Evolutionary conservation across 306 rosid species (phyloP).

Genomic region (Lagenaria siceraria): DNA sequence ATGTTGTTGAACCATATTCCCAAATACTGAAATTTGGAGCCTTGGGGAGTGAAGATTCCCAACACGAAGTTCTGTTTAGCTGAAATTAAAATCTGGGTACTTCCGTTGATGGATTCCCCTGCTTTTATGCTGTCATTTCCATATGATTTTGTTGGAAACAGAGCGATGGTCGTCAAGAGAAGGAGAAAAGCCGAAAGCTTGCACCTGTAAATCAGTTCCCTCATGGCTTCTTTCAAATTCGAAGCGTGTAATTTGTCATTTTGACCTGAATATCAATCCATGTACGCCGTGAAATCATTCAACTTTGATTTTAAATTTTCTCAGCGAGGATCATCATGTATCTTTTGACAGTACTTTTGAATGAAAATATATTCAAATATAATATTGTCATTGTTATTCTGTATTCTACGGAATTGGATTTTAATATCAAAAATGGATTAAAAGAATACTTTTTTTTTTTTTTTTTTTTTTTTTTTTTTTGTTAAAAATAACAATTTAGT

Average conservation of each 20-base stretch:
- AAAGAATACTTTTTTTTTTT: no score
- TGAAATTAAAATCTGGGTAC: constrained; percentile 27
- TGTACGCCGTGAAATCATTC: no score
- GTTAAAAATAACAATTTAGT: no score
- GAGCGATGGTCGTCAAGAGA: constrained; percentile 5
- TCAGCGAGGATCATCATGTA: not conserved
- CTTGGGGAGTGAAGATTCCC: constrained; percentile 29
- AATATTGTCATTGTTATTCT: not conserved
- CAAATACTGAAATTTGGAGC: constrained; percentile 21
- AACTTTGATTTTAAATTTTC: not conserved
- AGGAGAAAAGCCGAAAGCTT: constrained; percentile 12
- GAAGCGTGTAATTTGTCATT: not conserved
- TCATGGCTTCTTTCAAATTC: not conserved
- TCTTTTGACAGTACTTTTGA: no score
- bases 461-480: no score
- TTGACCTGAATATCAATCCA: not conserved
- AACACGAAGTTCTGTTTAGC: constrained; percentile 27
- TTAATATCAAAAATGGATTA: no score
- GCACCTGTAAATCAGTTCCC: not conserved
- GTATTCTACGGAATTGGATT: not conserved
- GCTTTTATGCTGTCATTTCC: constrained; percentile 21
- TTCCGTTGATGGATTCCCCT: constrained; percentile 19
- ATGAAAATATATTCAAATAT: no score
- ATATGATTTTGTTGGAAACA: constrained; percentile 10
- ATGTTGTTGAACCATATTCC: constrained; percentile 36